Base-by-base conservation (phyloP, 1,139 yeast species). In the Diutina catenulata region DNA sequence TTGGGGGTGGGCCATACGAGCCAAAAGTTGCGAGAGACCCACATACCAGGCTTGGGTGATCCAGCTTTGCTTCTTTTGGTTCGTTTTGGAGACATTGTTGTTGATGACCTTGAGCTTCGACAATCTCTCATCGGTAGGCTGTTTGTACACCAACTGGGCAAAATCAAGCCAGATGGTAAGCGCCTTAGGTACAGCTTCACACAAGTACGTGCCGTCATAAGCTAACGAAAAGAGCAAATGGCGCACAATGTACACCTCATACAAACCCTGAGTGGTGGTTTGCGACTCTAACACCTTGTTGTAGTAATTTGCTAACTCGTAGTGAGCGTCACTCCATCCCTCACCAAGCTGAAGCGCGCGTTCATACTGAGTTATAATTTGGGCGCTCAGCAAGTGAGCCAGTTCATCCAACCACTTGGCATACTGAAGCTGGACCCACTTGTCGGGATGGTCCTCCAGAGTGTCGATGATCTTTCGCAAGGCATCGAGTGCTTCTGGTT, bases 81-180 rank as follows among this genome's bases (percentile, higher is more conserved):
- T n/a, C n/a, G n/a, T n/a, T 26, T 31, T 31, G 18, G 24, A 13
- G 11, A 31, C 19, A 3, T 31, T 26, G 11, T 31, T 31, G 6
- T 21, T 16, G 7, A 31, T 31, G 9, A 31, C 21, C 3, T 31
- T 26, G 9, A n/a, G 24, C 15, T 31, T 31, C n/a, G 25, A 21
- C 8, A 14, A 64, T 36, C 66, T 60, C 40, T 61, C 49, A 42
- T 68, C 50, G 44, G 57, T 58, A 49, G 63, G 51, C 3, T 52
- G 43, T 16, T 48, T 48, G 20, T 48, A 46, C 5, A 49, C 44
- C 25, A 44, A 47, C 37, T 59, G 74, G 2, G 88, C 82, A 53
- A 80, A 83, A 49, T 91, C 96, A 15, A 93, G 63, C 98, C 98
- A 93, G 15, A 87, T 70, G 0, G 96, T 88, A 5, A 91, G 70